Evolutionary conservation across 2,329 filamentous ascomycete species (phyloP).

Genomic region (Diplodia seriata): DNA sequence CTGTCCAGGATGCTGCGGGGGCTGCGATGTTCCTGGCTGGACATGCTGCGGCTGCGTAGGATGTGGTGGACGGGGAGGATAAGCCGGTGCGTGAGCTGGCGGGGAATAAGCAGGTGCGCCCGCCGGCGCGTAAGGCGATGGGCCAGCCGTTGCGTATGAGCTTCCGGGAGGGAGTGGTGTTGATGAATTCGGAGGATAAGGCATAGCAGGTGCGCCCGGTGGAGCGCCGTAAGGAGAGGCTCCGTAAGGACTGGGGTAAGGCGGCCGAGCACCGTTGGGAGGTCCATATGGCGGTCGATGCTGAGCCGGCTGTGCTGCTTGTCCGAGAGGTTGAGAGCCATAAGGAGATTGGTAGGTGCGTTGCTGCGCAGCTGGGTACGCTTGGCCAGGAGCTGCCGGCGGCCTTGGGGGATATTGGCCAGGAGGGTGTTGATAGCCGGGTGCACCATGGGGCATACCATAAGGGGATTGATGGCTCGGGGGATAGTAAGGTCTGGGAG

Average conservation of each 20-base stretch:
- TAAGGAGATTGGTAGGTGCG: conserved; percentile 32
- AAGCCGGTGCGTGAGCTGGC: conserved; percentile 2
- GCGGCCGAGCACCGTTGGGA: conserved; percentile 24
- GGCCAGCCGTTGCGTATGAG: conserved; percentile 24
- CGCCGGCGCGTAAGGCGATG: conserved; percentile 25
- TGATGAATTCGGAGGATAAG: conserved; percentile 21
- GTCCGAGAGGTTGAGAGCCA: conserved; percentile 28
- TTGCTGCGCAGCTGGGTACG: conserved; percentile 17
- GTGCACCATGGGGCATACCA: conserved; percentile 23
- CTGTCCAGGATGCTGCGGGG: conserved; percentile 23
- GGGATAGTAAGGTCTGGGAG: conserved; percentile 29
- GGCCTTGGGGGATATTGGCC: conserved; percentile 29
- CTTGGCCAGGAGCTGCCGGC: conserved; percentile 28
- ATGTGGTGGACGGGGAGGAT: conserved; percentile 22
- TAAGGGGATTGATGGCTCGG: conserved; percentile 28
- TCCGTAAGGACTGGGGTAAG: conserved; percentile 28
- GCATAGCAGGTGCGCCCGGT: neutral
- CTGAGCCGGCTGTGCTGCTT: conserved; percentile 23
- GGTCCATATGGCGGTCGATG: conserved; percentile 25
- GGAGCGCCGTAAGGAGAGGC: conserved; percentile 27
- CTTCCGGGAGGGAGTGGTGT: conserved; percentile 5
- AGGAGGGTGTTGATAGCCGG: conserved; percentile 27
- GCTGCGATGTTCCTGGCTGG: conserved; percentile 14
- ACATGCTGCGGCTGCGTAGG: conserved; percentile 9
- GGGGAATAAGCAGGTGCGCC: conserved; percentile 19